These are phyloP conservation scores for Porodaedalea pini DNA, from an alignment of 1,284 basidiomycete species.

Conservation along the genomic window DNA sequence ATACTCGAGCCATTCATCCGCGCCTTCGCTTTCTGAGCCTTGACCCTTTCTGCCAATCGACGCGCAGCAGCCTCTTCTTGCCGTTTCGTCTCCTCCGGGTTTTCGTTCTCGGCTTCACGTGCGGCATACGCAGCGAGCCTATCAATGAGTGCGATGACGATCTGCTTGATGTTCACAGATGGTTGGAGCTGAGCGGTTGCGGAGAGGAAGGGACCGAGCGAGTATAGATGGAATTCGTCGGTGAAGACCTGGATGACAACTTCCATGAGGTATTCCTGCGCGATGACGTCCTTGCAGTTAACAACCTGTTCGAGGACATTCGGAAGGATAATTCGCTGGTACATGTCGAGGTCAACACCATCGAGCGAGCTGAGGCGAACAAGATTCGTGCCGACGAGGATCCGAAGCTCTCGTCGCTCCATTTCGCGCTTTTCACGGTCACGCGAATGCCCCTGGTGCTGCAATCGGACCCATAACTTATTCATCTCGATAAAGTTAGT, in stretches of 20 bases:
- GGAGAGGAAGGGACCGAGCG: constrained; percentile 87
- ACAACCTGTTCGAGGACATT: constrained; percentile 93
- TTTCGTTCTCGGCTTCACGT: constrained; percentile 88
- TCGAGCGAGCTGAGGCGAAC: constrained; percentile 91
- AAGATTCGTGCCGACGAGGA: constrained; percentile 93
- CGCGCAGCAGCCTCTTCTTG: constrained; percentile 89
- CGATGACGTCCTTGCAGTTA: constrained; percentile 94
- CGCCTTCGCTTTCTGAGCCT: constrained; percentile 59
- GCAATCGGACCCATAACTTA: constrained; percentile 95
- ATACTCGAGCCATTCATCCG: constrained; percentile 45
- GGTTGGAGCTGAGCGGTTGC: constrained; percentile 93
- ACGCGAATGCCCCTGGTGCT: constrained; percentile 92
- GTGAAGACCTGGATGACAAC: constrained; percentile 98
- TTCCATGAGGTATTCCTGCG: constrained; percentile 97
- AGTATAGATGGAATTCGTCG: constrained; percentile 93
- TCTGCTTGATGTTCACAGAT: constrained; percentile 94
- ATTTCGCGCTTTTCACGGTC: constrained; percentile 94
- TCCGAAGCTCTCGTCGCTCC: constrained; percentile 88
- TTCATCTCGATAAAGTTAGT: constrained; percentile 99
- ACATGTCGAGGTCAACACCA: constrained; percentile 90
- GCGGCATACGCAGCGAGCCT: constrained; percentile 92
- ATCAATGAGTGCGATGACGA: constrained; percentile 94
- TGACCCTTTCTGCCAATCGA: constrained; percentile 82
- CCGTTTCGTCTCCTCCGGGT: constrained; percentile 85
- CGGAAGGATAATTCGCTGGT: constrained; percentile 79